Base-by-base conservation (phyloP, 768 basidiomycete genomes). In the Nevesoporus exiguus region DNA sequence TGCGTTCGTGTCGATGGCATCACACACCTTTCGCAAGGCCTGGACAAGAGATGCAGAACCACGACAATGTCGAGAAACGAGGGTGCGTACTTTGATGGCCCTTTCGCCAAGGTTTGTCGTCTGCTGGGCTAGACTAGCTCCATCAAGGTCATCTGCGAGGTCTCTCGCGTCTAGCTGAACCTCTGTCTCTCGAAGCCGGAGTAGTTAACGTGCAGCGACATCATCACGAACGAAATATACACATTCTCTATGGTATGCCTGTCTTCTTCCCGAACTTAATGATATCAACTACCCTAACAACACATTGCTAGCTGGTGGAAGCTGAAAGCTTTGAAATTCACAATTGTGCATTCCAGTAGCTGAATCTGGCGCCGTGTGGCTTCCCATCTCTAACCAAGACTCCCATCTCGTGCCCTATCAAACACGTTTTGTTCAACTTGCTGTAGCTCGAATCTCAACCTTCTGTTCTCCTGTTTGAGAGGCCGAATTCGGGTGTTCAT, bases 1-100 rank as follows among this genome's bases (percentile, higher is more conserved):
- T 19, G 61, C 55, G 25, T 64, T 66, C 58, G 58, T 65, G 33
- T 55, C 61, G 15, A 61, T 54, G 41, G 50, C 47, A n/a, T 64
- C 51, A 22, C 56, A 61, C 33, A 58, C 15, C 22, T n/a, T 15
- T 46, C 57, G 56, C 49, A 66, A 39, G 31, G 59, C 51, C 59
- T 65, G 19, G 27, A 39, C 22, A 47, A 22, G 43, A 47, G 19
- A 17, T 43, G 21, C 36, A 51, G 33, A 25, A 36, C 17, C 17
- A 50, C n/a, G n/a, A 3, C 15, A 17, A 40, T 11, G 14, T 37
- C 31, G 29, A 10, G 40, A 55, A 50, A 49, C 2, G 34, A 31
- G 30, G 9, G 4, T 30, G 33, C 59, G n/a, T 44, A 56, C 59
- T 48, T 52, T 52, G 3, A 52, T 45, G 24, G 58, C 61, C 1